Conservation (phyloP, 78 protist species). For the Tieghemostelium lacteum region DNA sequence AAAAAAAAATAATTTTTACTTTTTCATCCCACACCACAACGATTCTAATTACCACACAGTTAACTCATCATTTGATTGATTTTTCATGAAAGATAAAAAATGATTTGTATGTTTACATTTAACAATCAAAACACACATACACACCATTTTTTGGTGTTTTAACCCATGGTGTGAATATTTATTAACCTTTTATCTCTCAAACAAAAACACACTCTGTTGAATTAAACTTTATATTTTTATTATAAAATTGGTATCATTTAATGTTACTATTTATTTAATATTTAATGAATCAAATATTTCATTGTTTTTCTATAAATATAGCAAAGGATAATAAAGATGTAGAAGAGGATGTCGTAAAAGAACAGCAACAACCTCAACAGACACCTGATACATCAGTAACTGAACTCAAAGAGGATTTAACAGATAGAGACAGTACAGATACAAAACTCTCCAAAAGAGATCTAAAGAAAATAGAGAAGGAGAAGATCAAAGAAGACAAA, state of each 20-base stretch:
- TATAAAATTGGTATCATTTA: neutral
- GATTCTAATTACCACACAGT: no score
- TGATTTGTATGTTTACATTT: neutral
- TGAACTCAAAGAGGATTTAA: conserved; percentile 7
- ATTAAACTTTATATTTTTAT: no score
- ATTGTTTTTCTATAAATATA: no score
- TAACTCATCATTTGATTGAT: neutral
- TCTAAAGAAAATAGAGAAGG: neutral
- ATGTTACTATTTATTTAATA: no score
- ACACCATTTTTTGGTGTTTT: neutral
- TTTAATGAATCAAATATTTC: neutral
- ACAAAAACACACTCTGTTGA: no score
- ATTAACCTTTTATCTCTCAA: neutral
- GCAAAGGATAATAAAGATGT: neutral
- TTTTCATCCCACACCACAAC: no score
- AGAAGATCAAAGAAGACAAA: neutral
- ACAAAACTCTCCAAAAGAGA: no score
- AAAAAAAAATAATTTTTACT: no score
- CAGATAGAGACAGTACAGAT: neutral
- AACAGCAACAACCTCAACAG: conserved; percentile 12
- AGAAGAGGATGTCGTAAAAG: neutral
- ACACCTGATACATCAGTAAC: neutral
- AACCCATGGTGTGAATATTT: neutral
- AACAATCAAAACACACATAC: neutral
- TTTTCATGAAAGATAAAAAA: neutral